These are phyloP conservation scores for Starmerella stellata DNA, from an alignment of 805 yeast genomes.

Conservation along the genomic window DNA sequence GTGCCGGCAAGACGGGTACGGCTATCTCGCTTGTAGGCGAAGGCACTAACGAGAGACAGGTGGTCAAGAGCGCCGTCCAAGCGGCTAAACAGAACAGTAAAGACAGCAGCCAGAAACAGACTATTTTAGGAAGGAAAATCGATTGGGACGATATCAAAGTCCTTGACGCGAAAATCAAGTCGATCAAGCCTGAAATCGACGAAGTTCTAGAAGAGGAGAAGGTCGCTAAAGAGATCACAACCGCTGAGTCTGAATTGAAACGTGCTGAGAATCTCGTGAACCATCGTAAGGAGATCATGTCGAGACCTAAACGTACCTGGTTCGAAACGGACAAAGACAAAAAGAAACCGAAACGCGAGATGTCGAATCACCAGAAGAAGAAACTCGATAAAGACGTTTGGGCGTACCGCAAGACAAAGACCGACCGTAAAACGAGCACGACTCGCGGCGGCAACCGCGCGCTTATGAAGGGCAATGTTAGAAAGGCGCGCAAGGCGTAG, in stretches of 20 bases:
- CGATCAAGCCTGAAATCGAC: slow-evolving; percentile 41
- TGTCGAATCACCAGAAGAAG: slow-evolving; percentile 40
- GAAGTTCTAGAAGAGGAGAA: slow-evolving; percentile 80
- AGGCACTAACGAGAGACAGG: slow-evolving; percentile 61
- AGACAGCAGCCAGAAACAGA: slow-evolving; percentile 32
- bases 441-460: slow-evolving; percentile 16
- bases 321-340: slow-evolving; percentile 42
- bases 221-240: slow-evolving; percentile 64
- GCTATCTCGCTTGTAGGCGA: slow-evolving; percentile 92
- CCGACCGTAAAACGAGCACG: slow-evolving; percentile 32
- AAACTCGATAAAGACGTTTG: slow-evolving; percentile 42
- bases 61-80: slow-evolving; percentile 80
- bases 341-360: slow-evolving; percentile 13
- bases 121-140: slow-evolving; percentile 63
- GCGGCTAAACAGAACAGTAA: slow-evolving; percentile 33
- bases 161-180: slow-evolving; percentile 41
- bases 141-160: slow-evolving; percentile 74
- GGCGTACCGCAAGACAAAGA: slow-evolving; percentile 62
- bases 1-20: slow-evolving; percentile 94
- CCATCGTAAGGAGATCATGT: slow-evolving; percentile 61
- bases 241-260: slow-evolving; percentile 77
- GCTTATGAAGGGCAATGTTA: slow-evolving; percentile 14
- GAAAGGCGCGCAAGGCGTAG: slow-evolving; percentile 5
- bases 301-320: slow-evolving; percentile 96
- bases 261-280: slow-evolving; percentile 72